Base-by-base conservation (phyloP, 345 rosid species). In the Psidium friedrichsthalianum region DNA sequence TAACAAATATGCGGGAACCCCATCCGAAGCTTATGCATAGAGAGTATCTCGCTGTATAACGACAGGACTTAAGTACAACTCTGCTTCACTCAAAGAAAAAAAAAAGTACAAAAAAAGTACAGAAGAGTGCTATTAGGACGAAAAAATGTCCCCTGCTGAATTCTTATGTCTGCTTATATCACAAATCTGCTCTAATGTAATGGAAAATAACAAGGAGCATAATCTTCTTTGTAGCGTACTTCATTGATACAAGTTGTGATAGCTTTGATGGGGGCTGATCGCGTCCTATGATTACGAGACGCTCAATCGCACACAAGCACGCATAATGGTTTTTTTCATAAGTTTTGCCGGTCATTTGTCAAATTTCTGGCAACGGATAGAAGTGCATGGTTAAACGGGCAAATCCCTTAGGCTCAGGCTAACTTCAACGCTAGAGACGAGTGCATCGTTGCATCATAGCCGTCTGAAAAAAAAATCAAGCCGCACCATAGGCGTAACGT, bases 401-500 rank as follows among this genome's bases (percentile, higher is more conserved):
- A 69, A 69, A 69, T 36, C 47, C 80, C 36, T 36, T 18, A 64
- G 80, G 47, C 78, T 69, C 78, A 18, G 7, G 47, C 47, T n/a
- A 18, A 36, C 78, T 69, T 36, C 78, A 69, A 36, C 78, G 47
- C n/a, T n/a, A n/a, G 36, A 32, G 78, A 69, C 12, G 18, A n/a
- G 78, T 69, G 78, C 47, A 69, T 9, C 47, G n/a, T n/a, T 36
- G 80, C 47, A n/a, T 69, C 13, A 69, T n/a, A 18, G 80, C 80
- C 80, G 18, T 36, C 80, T 3, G 27, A 82, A n/a, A n/a, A n/a
- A n/a, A n/a, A n/a, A n/a, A n/a, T 80, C 87, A 88, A 91, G n/a
- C 92, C 89, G 85, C 98, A 97, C 99, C 98, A 95, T 91, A 92
- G 8, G 98, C 94, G 87, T 92, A 93, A 82, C 96, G 99, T n/a